These are phyloP conservation scores for Hapsidospora chrysogenum DNA, from an alignment of 495 filamentous ascomycete genomes.

Conservation along the genomic window DNA sequence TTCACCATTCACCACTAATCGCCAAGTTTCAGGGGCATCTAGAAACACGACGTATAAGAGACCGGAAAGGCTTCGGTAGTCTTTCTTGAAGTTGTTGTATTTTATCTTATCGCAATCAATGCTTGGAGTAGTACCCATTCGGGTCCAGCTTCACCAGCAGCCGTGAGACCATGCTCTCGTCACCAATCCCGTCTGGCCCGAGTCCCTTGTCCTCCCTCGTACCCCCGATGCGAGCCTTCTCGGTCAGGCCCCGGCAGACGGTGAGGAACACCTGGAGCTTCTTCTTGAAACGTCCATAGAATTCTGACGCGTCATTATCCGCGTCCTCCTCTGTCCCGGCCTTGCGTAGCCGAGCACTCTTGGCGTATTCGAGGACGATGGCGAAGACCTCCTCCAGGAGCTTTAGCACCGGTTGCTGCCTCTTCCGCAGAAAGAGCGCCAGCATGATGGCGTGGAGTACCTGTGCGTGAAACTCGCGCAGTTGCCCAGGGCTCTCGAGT, in stretches of 20 bases:
- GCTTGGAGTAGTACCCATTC: constrained; percentile 1
- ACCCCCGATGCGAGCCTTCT: constrained; percentile 38
- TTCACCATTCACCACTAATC: too few relatives aligned
- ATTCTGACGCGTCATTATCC: constrained; percentile 22
- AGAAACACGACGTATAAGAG: too few relatives aligned
- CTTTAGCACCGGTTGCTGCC: constrained; percentile 52
- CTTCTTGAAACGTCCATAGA: constrained; percentile 49
- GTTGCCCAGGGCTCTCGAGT: constrained; percentile 40
- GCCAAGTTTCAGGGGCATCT: too few relatives aligned
- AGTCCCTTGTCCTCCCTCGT: constrained; percentile 8
- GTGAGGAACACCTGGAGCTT: constrained; percentile 52
- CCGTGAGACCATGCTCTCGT: constrained; percentile 1
- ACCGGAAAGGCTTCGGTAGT: too few relatives aligned
- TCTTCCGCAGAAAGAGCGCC: constrained; percentile 49
- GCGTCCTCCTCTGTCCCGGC: constrained; percentile 11
- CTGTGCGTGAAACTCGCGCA: constrained; percentile 57
- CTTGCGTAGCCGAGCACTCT: constrained; percentile 10
- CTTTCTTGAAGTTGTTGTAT: too few relatives aligned
- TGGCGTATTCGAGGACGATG: constrained; percentile 50
- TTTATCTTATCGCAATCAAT: too few relatives aligned
- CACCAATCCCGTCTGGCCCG: constrained; percentile 1
- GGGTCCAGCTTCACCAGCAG: constrained; percentile 4
- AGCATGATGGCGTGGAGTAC: constrained; percentile 69
- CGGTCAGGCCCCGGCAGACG: constrained; percentile 40
- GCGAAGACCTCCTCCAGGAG: constrained; percentile 66